These are phyloP conservation scores for Scedosporium aurantiacum DNA, from an alignment of 2,329 filamentous ascomycete species.

Conservation along the genomic window DNA sequence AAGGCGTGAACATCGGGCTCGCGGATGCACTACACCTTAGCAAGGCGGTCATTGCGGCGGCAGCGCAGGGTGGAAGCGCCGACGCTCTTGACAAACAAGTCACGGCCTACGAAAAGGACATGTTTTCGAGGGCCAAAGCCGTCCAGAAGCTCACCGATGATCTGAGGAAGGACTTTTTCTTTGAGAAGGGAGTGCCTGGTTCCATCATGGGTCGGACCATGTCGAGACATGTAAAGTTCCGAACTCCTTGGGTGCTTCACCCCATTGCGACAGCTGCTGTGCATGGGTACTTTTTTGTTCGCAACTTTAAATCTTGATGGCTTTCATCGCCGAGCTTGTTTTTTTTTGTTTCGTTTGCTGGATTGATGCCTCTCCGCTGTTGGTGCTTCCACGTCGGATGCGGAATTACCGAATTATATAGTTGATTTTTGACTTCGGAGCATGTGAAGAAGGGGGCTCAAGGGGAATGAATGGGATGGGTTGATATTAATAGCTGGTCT, in stretches of 20 bases:
- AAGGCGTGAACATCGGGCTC: conserved; percentile 48
- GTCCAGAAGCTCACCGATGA: conserved; percentile 26
- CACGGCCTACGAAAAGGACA: conserved; percentile 23
- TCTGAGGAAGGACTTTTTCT: conserved; percentile 34
- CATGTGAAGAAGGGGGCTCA: neutral
- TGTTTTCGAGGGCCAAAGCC: conserved; percentile 18
- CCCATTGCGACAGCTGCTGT: conserved; percentile 19
- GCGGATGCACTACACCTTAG: conserved; percentile 41
- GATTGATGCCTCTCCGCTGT: neutral
- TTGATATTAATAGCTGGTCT: neutral
- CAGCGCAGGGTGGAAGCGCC: conserved; percentile 11
- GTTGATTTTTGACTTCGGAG: neutral
- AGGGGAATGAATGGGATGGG: neutral
- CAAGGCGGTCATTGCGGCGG: conserved; percentile 24
- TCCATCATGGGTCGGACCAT: conserved; percentile 26
- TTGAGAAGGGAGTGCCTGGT: conserved; percentile 32
- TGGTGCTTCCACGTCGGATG: neutral
- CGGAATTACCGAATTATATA: neutral
- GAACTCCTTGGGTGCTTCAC: conserved; percentile 19
- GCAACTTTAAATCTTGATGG: neutral
- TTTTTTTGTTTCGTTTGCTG: neutral
- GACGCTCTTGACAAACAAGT: conserved; percentile 23
- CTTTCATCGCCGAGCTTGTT: neutral
- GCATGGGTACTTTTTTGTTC: conserved; percentile 14
- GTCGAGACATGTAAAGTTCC: conserved; percentile 20